Conservation (phyloP, 441 rosid genomes). For the Hura crepitans region DNA sequence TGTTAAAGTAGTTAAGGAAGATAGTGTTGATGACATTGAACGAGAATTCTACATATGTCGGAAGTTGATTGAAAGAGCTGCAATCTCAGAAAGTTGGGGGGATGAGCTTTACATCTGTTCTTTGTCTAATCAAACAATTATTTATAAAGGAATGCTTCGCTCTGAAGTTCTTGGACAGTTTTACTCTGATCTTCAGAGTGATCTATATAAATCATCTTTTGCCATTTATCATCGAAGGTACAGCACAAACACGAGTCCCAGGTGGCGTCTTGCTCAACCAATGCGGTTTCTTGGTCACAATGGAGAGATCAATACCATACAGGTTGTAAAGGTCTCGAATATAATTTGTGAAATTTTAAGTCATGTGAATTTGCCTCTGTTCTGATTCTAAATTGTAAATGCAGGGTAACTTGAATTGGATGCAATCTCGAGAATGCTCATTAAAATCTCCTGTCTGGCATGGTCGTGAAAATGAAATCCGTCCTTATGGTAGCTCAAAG, state of each 20-base stretch:
- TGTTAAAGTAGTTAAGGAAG: conserved; percentile 80
- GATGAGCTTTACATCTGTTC: conserved; percentile 88
- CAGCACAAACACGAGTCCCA: conserved; percentile 98
- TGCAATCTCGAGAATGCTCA: conserved; percentile 97
- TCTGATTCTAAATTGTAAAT: conserved; percentile 25
- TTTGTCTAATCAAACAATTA: conserved; percentile 91
- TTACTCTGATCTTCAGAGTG: conserved; percentile 80
- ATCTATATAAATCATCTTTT: conserved; percentile 70
- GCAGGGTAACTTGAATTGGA: conserved; percentile 98
- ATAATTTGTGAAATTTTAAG: conserved; percentile 13
- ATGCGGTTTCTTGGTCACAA: conserved; percentile 99
- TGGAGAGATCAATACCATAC: conserved; percentile 98
- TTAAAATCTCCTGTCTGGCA: conserved; percentile 91
- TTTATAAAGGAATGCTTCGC: conserved; percentile 99
- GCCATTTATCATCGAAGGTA: conserved; percentile 97
- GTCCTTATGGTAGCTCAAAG: conserved; percentile 92
- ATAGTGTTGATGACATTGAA: conserved; percentile 80
- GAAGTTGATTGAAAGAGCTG: conserved; percentile 77
- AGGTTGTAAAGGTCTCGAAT: conserved; percentile 43
- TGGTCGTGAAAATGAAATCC: conserved; percentile 92
- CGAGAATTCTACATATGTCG: conserved; percentile 92
- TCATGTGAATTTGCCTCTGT: conserved; percentile 20
- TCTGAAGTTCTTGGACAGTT: conserved; percentile 89
- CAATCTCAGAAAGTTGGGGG: conserved; percentile 70
- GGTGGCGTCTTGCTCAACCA: conserved; percentile 99